Evolutionary conservation across 345 rosid genomes (phyloP).

Genomic region (Sisymbrium irio): DNA sequence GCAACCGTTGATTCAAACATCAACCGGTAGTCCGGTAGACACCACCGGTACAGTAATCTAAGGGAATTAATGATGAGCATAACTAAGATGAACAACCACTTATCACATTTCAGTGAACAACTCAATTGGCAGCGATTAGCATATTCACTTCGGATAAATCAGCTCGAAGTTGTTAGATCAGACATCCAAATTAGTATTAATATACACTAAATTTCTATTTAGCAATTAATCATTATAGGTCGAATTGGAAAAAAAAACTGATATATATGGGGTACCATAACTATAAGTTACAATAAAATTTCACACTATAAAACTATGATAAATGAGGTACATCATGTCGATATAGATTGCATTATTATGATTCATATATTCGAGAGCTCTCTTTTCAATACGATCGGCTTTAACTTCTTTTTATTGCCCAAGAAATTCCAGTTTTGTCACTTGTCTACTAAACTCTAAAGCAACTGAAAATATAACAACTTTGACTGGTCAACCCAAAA

Average conservation of each 20-base stretch:
- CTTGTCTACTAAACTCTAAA: constrained; percentile 23
- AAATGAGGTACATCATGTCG: constrained; percentile 17
- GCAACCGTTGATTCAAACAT: background rate
- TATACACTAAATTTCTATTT: too few relatives aligned
- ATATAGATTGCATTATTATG: constrained; percentile 30
- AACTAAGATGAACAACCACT: background rate
- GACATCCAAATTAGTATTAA: too few relatives aligned
- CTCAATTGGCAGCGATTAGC: background rate
- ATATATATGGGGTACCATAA: background rate
- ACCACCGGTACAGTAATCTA: background rate
- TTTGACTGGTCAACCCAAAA: constrained; percentile 34
- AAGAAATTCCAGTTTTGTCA: constrained; percentile 29
- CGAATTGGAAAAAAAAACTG: background rate
- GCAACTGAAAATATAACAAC: constrained; percentile 21
- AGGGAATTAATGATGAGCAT: background rate
- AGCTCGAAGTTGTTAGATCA: too few relatives aligned
- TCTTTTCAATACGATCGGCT: constrained; percentile 33
- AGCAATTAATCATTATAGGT: too few relatives aligned
- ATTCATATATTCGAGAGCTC: constrained; percentile 25
- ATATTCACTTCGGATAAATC: too few relatives aligned
- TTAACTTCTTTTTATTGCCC: constrained; percentile 30
- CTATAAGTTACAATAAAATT: background rate
- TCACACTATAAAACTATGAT: background rate
- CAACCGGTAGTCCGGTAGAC: background rate
- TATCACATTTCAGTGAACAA: background rate